phyloP scores from a whole-genome alignment of 768 basidiomycete genomes.

The Kwoniella sp. region DNA sequence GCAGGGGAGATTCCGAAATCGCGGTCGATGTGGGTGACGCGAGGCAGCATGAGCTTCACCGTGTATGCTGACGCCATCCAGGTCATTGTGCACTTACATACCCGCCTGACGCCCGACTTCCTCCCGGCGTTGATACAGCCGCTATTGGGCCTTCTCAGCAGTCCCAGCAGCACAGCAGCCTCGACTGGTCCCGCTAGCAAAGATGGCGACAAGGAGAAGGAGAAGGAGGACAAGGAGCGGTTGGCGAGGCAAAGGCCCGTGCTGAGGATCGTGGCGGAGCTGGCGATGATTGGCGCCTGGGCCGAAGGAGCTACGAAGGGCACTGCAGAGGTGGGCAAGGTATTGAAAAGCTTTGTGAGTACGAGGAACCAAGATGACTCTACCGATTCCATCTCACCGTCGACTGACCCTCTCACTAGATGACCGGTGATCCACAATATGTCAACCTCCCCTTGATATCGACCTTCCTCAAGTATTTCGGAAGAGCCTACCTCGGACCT shows the following conservation, averaged over 20 bases:
- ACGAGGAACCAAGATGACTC: background rate
- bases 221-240: constrained; percentile 82
- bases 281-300: constrained; percentile 79
- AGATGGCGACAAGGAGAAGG: constrained; percentile 62
- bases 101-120: constrained; percentile 75
- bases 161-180: background rate
- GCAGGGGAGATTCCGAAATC: constrained; percentile 88
- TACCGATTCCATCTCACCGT: background rate
- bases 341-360: constrained; percentile 75
- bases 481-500: constrained; percentile 76
- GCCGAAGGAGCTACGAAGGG: constrained; percentile 65
- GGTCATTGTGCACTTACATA: constrained; percentile 84
- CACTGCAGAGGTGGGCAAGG: constrained; percentile 73
- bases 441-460: constrained; percentile 84
- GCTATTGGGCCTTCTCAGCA: constrained; percentile 53
- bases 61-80: constrained; percentile 46
- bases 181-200: constrained; percentile 54
- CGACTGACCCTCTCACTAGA: constrained; percentile 52
- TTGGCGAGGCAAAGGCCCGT: constrained; percentile 77
- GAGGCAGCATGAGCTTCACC: background rate
- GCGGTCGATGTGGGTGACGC: constrained; percentile 72
- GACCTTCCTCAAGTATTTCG: constrained; percentile 90
- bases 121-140: constrained; percentile 65
- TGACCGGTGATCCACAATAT: constrained; percentile 79
- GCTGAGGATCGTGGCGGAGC: constrained; percentile 79